Base-by-base conservation (phyloP, 371 early-diverging fungal species). In the Mucor lusitanicus region DNA sequence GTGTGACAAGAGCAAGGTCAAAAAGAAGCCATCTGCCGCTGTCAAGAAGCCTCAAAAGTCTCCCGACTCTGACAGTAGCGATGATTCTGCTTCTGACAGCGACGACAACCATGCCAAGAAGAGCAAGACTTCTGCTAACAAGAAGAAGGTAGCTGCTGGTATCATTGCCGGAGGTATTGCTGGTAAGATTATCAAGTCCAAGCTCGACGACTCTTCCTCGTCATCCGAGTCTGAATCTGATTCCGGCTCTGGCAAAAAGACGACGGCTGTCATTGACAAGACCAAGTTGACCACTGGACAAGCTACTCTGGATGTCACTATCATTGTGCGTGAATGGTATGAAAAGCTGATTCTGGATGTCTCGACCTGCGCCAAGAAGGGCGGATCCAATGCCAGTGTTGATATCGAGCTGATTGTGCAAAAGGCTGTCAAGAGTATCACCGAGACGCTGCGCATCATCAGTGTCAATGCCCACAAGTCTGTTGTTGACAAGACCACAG, bases 321-420 rank as follows among this genome's bases (percentile, higher is more conserved):
- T 65, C 3, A 75, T 75, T 55, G 61, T 80, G 27, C 59, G 63
- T 17, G 59, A 72, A n/a, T 80, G 80, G 80, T 75, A 65, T 46
- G 64, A 68, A 21, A 48, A 72, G 33, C 56, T 80, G 3, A 70
- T 73, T 13, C 44, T 68, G 8, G 77, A 76, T 58, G 68, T 80
- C 6, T 72, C 77, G 30, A 54, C 59, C 35, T 65, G 80, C 15
- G 70, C 74, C 27, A 75, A 72, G 63, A 58, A 73, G 48, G 75
- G 80, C 44, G 77, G 80, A 9, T 69, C 71, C 6, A 65, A 57
- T 19, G 68, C 70, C 28, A 46, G 39, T 15, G 48, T 64, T 17
- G 80, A 80, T 23, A 76, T 79, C 60, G 76, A 79, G 33, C 39
- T 62, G 6, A 73, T 77, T 57, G 68, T 77, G 61, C 61, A 68